Base-by-base conservation (phyloP, 331 rosid genomes). In the Pyracantha coccinea region DNA sequence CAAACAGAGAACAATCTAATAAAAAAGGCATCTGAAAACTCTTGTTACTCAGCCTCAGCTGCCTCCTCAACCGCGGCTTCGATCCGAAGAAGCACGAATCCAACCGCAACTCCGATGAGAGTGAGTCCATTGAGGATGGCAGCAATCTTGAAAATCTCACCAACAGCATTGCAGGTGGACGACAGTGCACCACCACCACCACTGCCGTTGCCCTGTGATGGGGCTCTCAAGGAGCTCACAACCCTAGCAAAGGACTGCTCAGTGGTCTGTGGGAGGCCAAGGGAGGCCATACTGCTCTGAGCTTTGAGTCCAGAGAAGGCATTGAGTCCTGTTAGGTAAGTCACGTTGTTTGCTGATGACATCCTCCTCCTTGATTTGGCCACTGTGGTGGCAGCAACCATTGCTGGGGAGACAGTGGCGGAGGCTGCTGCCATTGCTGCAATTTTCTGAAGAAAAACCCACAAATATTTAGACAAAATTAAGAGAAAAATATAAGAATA, bases 61-160 rank as follows among this genome's bases (percentile, higher is more conserved):
- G 96, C 57, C 66, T 90, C 97, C 83, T 92, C 97, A 8, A 88
- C 82, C 44, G 25, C 71, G 0, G 96, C 93, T 82, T 92, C 97
- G 9, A 92, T 33, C 80, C 96, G 89, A 44, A 92, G 97, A 79
- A 92, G 97, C 53, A 90, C 90, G 25, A 90, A 92, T 20, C 96
- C 97, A 8, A 92, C 92, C 1, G 96, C 97, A 69, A 92, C 93
- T 28, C 97, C 96, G 45, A 88, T 45, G 25, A 92, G 94, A 61
- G 81, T 82, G 74, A 90, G 92, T 0, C 86, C 96, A 81, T 87
- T 92, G 58, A 88, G 80, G 69, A 87, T 84, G 23, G 83, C 91
- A 3, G 96, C 97, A 81, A 90, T 88, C 85, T 72, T 88, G 86
- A 92, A 90, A 68, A 90, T 92, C 89, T 92, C 94, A 75, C 45